Conservation (phyloP, 2,329 filamentous ascomycete species). For the Penicillium sp. region DNA sequence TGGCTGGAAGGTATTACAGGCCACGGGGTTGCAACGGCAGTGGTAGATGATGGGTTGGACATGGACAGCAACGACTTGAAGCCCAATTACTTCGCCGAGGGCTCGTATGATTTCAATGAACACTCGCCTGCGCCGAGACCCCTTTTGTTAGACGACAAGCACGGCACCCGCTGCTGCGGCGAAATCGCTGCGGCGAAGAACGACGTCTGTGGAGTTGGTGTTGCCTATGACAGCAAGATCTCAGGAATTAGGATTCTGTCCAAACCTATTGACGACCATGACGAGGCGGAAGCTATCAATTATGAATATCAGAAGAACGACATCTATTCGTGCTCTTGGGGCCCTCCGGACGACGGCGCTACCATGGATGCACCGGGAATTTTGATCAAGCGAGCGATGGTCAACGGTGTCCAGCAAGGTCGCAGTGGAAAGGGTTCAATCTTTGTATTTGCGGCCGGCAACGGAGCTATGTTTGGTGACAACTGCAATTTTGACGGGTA, state of each 20-base stretch:
- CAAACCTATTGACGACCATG: constrained; percentile 83
- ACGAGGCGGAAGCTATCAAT: constrained; percentile 90
- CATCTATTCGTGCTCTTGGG: constrained; percentile 99
- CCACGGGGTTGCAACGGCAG: constrained; percentile 82
- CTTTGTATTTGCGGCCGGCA: constrained; percentile 95
- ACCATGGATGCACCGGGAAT: constrained; percentile 94
- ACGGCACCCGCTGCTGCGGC: constrained; percentile 91
- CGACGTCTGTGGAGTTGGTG: constrained; percentile 89
- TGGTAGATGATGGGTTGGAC: constrained; percentile 93
- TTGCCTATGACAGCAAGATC: constrained; percentile 88
- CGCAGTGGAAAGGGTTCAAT: constrained; percentile 81
- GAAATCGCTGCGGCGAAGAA: constrained; percentile 92
- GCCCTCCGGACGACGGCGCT: constrained; percentile 85
- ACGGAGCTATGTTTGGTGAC: constrained; percentile 80
- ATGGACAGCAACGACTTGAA: constrained; percentile 93
- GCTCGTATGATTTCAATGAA: constrained; percentile 97
- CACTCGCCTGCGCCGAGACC: constrained; percentile 74
- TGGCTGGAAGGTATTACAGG: constrained; percentile 92
- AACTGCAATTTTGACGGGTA: constrained; percentile 99
- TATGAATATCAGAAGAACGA: constrained; percentile 88
- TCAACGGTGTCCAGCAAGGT: constrained; percentile 87
- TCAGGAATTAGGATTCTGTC: constrained; percentile 91
- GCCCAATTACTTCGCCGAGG: constrained; percentile 87
- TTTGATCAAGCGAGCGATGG: constrained; percentile 83
- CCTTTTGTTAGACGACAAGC: constrained; percentile 76